Evolutionary conservation across 2,329 filamentous ascomycete species (phyloP), one percentile per base, ranked within the genome.

Genomic region (Fusarium miscanthi): DNA sequence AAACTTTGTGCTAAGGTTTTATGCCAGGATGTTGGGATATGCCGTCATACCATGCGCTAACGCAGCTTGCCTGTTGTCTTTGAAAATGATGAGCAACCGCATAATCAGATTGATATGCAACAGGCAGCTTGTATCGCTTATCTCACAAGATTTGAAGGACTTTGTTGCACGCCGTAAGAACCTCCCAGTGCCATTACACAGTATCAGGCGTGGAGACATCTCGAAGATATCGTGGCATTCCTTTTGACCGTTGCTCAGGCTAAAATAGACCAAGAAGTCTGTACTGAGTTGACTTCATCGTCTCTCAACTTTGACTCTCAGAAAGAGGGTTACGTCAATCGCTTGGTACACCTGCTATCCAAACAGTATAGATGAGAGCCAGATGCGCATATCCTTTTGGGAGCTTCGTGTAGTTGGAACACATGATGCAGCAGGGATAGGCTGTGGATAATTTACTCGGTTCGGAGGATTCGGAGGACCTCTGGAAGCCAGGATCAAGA

Each of bases 381-480:
- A 35, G 12, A 45, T 27, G 31, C 25, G 59, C 40, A 67, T 60
- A 52, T 45, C 63, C 33, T 37, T 65, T 53, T 35, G 27, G 48
- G 61, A 66, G 60, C 38, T 35, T 65, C 51, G 51, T 66, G 33
- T 59, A 52, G 27, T 37, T 41, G 31, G 56, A 43, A 54, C 63
- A 68, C 59, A 69, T 59, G 52, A 52, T 64, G n/a, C 13, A 35
- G 31, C 38, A 52, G 27, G 59, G 66, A 53, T 59, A 43, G 38
- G 30, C 40, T 72, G 53, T 30, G 46, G 53, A 37, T 66, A 53
- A 69, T 66, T 45, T 56, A 54, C 58, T 63, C 27, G 35, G 19
- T 63, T 46, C 70, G 70, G 70, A 71, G 62, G 70, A 64, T 73
- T 74, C 70, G 70, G 70, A 67, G 41, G 38, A 49, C 53, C 25